A percentile compares a stretch with the other conserved stretches of the same genome.
These are phyloP conservation scores for Leucosporidium scottii DNA, from an alignment of 768 basidiomycete species.

Conservation along the genomic window DNA sequence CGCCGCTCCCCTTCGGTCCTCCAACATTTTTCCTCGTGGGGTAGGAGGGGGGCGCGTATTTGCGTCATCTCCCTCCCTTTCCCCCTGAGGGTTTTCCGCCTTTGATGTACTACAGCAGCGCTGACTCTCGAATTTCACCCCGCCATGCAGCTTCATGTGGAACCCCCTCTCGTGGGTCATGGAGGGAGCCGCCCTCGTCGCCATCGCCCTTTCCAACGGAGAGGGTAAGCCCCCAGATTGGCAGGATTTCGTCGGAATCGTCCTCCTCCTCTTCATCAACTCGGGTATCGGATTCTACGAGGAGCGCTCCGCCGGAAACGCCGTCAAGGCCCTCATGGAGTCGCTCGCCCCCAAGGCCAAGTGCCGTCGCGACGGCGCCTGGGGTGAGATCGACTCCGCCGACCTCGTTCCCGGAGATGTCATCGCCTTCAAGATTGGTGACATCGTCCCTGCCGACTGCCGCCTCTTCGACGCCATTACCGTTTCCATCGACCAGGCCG, in stretches of 20 bases:
- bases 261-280: constrained; percentile 85
- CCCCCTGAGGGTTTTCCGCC: constrained; percentile 42
- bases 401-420: constrained; percentile 91
- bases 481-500: constrained; percentile 96
- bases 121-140: not conserved
- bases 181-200: constrained; percentile 82
- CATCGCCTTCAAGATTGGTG: constrained; percentile 97
- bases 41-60: not conserved
- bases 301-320: constrained; percentile 93
- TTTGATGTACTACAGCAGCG: not conserved
- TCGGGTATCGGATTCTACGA: constrained; percentile 95
- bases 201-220: constrained; percentile 94
- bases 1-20: not conserved
- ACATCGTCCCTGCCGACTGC: constrained; percentile 95
- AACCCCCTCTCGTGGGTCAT: constrained; percentile 99
- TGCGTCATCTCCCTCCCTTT: not conserved
- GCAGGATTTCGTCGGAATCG: constrained; percentile 96
- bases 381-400: constrained; percentile 86
- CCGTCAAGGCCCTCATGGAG: constrained; percentile 99
- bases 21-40: constrained; percentile 6
- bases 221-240: constrained; percentile 79
- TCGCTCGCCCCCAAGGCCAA: constrained; percentile 96
- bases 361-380: constrained; percentile 74
- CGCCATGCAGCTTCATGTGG: constrained; percentile 74
- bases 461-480: constrained; percentile 95